A percentile compares a stretch with the other conserved stretches of the same genome.
phyloP scores from a whole-genome alignment of 768 basidiomycete species.

The Rhizopogon vesiculosus region DNA sequence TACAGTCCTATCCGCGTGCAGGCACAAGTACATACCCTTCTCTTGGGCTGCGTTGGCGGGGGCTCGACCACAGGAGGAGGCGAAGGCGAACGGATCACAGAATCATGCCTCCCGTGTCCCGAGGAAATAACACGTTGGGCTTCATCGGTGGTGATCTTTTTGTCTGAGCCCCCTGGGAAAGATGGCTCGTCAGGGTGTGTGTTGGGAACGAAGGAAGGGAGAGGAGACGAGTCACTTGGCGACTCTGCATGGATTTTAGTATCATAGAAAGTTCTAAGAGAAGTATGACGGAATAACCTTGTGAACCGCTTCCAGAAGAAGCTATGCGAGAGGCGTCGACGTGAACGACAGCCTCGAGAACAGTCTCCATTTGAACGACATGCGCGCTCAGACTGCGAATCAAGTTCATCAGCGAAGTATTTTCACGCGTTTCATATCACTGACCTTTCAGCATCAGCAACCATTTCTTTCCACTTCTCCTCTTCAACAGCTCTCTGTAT shows the following conservation, averaged over 20 bases:
- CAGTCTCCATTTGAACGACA: conserved; percentile 39
- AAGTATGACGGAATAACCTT: conserved; percentile 11
- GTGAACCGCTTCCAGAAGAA: conserved; percentile 5
- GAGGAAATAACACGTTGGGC: conserved; percentile 6
- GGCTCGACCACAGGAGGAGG: conserved; percentile 15
- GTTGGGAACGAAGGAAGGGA: conserved; percentile 50
- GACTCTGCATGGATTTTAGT: neutral
- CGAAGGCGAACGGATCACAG: conserved; percentile 12
- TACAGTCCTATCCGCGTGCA: neutral
- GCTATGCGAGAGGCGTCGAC: conserved; percentile 30
- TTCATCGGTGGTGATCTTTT: neutral
- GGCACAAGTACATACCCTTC: conserved; percentile 23
- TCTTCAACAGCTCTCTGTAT: conserved; percentile 48
- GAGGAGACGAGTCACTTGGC: conserved; percentile 25
- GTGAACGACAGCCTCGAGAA: conserved; percentile 47
- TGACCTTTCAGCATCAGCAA: conserved; percentile 49
- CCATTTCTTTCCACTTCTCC: conserved; percentile 51
- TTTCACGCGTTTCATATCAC: conserved; percentile 2
- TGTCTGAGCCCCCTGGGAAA: conserved; percentile 15
- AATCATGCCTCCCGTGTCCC: conserved; percentile 9
- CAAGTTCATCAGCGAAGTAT: conserved; percentile 6
- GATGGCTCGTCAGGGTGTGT: conserved; percentile 49
- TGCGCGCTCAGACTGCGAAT: conserved; percentile 33
- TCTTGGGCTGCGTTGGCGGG: conserved; percentile 20
- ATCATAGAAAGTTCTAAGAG: neutral